Percentiles rank a stretch among this genome's conserved stretches.
Conservation (phyloP, 2,329 filamentous ascomycete species). For the Bipolaris cookei region DNA sequence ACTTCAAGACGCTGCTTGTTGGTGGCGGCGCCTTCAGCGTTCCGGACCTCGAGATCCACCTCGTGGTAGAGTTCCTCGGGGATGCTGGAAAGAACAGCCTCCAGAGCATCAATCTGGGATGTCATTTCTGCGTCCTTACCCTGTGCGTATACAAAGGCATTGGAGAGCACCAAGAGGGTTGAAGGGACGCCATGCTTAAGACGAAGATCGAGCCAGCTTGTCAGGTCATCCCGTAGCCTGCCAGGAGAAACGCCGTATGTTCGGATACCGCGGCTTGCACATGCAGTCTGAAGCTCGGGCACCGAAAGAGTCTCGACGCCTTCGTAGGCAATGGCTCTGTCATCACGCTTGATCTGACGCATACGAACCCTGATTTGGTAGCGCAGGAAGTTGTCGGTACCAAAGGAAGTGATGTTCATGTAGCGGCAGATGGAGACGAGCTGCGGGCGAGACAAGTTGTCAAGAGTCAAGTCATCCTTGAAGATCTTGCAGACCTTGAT, state of each 20-base stretch:
- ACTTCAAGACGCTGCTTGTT: constrained; percentile 99
- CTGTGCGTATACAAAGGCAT: constrained; percentile 95
- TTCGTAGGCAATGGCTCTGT: constrained; percentile 91
- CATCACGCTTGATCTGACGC: constrained; percentile 98
- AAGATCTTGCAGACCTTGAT: constrained; percentile 99
- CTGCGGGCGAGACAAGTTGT: constrained; percentile 95
- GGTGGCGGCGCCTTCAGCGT: constrained; percentile 92
- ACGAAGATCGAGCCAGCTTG: constrained; percentile 92
- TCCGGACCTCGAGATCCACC: constrained; percentile 97
- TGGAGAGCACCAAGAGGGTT: constrained; percentile 92
- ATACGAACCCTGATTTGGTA: constrained; percentile 97
- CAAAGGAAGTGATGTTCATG: constrained; percentile 96
- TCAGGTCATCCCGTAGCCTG: constrained; percentile 84
- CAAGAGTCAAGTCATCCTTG: constrained; percentile 94
- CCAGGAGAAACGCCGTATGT: constrained; percentile 91
- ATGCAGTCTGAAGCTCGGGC: constrained; percentile 88
- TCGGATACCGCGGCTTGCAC: constrained; percentile 87
- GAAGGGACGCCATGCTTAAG: constrained; percentile 95
- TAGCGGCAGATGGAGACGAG: constrained; percentile 97
- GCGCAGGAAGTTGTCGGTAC: constrained; percentile 95
- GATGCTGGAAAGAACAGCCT: constrained; percentile 90
- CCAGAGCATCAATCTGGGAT: constrained; percentile 89
- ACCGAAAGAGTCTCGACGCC: constrained; percentile 94
- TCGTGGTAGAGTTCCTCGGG: constrained; percentile 99
- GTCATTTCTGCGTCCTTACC: constrained; percentile 83